Conservation (phyloP, 306 rosid species). For the Prunus davidiana region DNA sequence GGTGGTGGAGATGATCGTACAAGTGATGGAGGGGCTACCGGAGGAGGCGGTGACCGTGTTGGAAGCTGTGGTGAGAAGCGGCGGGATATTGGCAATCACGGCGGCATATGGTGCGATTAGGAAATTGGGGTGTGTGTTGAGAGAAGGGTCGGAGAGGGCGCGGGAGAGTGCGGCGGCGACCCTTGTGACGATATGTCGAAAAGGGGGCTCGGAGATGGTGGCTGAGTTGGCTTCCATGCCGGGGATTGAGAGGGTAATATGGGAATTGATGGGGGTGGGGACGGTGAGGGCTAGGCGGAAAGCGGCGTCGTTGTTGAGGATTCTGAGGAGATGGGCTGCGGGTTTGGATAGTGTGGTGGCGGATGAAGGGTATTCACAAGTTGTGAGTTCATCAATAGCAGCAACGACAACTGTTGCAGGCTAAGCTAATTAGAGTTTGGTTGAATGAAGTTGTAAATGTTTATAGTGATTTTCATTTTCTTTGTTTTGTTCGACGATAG, state of each 20-base stretch:
- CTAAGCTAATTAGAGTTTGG: background rate
- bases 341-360: constrained; percentile 44
- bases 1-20: constrained; percentile 49
- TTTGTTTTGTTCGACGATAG: background rate
- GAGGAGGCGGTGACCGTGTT: constrained; percentile 78
- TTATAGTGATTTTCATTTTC: background rate
- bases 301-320: constrained; percentile 77
- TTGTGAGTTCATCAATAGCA: constrained; percentile 1
- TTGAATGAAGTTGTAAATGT: background rate
- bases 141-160: constrained; percentile 75
- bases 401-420: background rate
- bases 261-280: constrained; percentile 88
- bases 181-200: constrained; percentile 67
- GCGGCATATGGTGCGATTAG: constrained; percentile 51
- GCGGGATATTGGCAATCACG: constrained; percentile 65
- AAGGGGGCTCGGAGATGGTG: constrained; percentile 82
- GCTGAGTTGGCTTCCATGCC: constrained; percentile 57
- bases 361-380: constrained; percentile 32
- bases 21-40: constrained; percentile 46
- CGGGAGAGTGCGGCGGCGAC: constrained; percentile 90
- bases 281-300: constrained; percentile 67
- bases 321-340: constrained; percentile 83
- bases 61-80: constrained; percentile 78
- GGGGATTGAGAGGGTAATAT: constrained; percentile 75
- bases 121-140: constrained; percentile 48